Base-by-base conservation (phyloP, 164 flowering plant species). In the Nymphaea colorata region DNA sequence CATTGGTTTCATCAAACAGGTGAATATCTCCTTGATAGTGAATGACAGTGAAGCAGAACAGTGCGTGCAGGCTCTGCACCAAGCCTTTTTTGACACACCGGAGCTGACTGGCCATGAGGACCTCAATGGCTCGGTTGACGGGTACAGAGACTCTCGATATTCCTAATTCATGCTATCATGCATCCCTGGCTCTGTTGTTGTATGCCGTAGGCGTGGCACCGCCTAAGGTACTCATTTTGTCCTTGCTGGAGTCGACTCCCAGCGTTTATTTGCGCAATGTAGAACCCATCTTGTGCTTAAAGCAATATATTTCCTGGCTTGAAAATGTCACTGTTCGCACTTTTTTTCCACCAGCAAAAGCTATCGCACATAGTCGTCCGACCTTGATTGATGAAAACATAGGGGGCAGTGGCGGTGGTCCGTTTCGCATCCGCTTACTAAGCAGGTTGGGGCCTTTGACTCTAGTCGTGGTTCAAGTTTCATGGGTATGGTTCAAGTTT, bases 21-120 rank as follows among this genome's bases (percentile, higher is more conserved):
- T 90, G 45, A 90, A 90, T 72, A 90, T 87, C 41, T 90, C 97
- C 18, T 65, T 90, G 76, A 82, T 90, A 64, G 94, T 90, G 65
- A 88, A 88, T 64, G 94, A 90, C 66, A 74, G 75, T 64, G 97
- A 90, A 78, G 85, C 97, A 11, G 94, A 88, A 70, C 76, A 81
- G 69, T 87, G 88, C 70, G 92, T 87, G 15, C 78, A 79, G 81
- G 86, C 89, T 43, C 85, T 90, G 25, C 97, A 90, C 76, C 65
- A 67, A 1, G 72, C 88, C 55, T 90, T 90, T 70, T 90, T 90
- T 44, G 88, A 87, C 77, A 76, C 72, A 17, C 67, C 70, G 14
- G 74, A 72, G 61, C 71, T 75, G 65, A 51, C 84, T 0, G 77
- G 79, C 60, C 60, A 78, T 7, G 75, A 74, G 53, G 62, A 45